Evolutionary conservation across 805 yeast genomes (phyloP).

Genomic region (Clavispora vitiphila): DNA sequence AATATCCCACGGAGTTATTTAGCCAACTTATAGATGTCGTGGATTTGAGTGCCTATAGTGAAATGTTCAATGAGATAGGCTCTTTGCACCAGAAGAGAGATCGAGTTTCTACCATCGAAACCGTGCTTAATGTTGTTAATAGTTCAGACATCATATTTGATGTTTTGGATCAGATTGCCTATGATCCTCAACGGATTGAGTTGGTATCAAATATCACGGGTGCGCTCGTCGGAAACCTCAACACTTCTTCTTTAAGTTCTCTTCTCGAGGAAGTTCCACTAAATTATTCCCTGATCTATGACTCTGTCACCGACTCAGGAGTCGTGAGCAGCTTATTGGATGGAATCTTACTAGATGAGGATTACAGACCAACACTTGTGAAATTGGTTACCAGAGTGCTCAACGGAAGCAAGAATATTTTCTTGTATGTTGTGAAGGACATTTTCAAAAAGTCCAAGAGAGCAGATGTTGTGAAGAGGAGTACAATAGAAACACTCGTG

Average conservation of each 20-base stretch:
- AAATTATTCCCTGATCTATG: constrained; percentile 18
- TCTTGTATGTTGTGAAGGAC: constrained; percentile 19
- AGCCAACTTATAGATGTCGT: not conserved
- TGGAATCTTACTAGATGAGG: constrained; percentile 33
- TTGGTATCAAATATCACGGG: constrained; percentile 30
- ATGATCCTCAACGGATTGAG: constrained; percentile 22
- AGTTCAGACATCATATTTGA: constrained; percentile 29
- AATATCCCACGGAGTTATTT: not conserved
- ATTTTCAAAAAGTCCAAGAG: constrained; percentile 20
- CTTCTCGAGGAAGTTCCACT: constrained; percentile 14
- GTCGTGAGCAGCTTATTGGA: constrained; percentile 29
- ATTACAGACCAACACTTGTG: constrained; percentile 28
- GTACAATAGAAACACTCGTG: constrained; percentile 21
- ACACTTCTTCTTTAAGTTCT: constrained; percentile 6
- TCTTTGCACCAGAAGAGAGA: constrained; percentile 15
- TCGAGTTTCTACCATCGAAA: constrained; percentile 18
- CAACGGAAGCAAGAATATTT: constrained; percentile 23
- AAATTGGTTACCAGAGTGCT: constrained; percentile 27
- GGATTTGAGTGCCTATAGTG: constrained; percentile 1
- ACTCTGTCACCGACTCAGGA: constrained; percentile 29
- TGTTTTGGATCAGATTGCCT: constrained; percentile 32
- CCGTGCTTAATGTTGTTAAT: constrained; percentile 23
- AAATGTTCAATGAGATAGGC: constrained; percentile 11
- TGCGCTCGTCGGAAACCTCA: constrained; percentile 12
- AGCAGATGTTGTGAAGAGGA: constrained; percentile 9